These are phyloP conservation scores for Aquilaria sinensis DNA, from an alignment of 345 rosid species.

Conservation along the genomic window DNA sequence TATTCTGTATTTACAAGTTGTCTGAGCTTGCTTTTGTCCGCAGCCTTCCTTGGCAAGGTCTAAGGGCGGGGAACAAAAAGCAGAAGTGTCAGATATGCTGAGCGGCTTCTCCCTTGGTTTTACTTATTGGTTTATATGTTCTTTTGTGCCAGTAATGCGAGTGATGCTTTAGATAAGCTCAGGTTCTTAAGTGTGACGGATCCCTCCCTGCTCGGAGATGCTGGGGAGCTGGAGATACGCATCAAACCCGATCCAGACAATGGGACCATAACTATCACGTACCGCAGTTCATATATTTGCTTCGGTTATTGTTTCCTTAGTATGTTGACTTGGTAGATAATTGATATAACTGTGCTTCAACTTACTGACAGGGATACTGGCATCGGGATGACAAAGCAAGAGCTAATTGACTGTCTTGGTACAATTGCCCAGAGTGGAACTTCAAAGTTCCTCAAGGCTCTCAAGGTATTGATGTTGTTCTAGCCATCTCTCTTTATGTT, in stretches of 20 bases:
- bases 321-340: neutral
- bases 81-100: neutral
- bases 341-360: slow-evolving; percentile 1
- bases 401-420: slow-evolving; percentile 95
- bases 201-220: too few species aligned
- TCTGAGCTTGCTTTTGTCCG: too few species aligned
- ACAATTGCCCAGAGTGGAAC: slow-evolving; percentile 99
- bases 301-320: neutral
- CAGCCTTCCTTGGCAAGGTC: too few species aligned
- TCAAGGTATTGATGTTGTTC: slow-evolving; percentile 42
- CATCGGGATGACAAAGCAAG: slow-evolving; percentile 97
- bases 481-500: neutral
- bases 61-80: too few species aligned
- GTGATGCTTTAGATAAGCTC: slow-evolving; percentile 97
- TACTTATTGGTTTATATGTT: slow-evolving; percentile 12
- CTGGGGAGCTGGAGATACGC: too few species aligned
- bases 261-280: too few species aligned
- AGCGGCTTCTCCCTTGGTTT: neutral
- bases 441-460: slow-evolving; percentile 87
- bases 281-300: too few species aligned
- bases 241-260: too few species aligned
- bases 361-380: slow-evolving; percentile 74
- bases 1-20: too few species aligned
- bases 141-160: slow-evolving; percentile 68
- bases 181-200: slow-evolving; percentile 95